These are phyloP conservation scores for Penstemon davidsonii DNA, from an alignment of 257 asterid species.

Conservation along the genomic window DNA sequence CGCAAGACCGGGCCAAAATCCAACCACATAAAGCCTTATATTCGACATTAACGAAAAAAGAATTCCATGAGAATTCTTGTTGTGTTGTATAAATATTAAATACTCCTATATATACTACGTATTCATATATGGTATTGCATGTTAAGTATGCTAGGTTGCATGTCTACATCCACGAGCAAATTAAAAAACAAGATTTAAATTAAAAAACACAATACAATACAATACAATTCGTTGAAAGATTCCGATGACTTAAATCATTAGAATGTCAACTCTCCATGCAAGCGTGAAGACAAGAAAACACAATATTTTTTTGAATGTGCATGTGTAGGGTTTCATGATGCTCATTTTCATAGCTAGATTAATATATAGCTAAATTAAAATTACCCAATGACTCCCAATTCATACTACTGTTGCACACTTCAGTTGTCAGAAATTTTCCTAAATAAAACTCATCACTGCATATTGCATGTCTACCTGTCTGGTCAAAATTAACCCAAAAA, in stretches of 20 bases:
- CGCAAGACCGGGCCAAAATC: no score
- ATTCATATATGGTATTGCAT: no score
- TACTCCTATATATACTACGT: no score
- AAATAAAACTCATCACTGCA: background rate
- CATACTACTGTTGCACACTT: slow-evolving; percentile 16
- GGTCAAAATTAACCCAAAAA: no score
- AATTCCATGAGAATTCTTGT: no score
- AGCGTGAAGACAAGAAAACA: slow-evolving; percentile 43
- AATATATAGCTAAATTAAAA: background rate
- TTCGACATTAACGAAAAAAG: no score
- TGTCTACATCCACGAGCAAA: slow-evolving; percentile 38
- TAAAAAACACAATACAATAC: slow-evolving; percentile 11
- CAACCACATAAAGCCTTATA: no score
- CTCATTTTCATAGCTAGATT: slow-evolving; percentile 13
- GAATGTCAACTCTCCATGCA: slow-evolving; percentile 60
- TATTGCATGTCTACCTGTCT: no score
- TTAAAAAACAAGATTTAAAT: background rate
- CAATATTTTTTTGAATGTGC: background rate
- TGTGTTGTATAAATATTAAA: no score
- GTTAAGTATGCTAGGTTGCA: slow-evolving; percentile 39
- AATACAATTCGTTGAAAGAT: slow-evolving; percentile 36
- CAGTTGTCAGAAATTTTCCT: background rate
- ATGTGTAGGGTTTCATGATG: slow-evolving; percentile 27
- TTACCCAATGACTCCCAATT: slow-evolving; percentile 15
- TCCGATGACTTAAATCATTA: slow-evolving; percentile 33